phyloP scores from a whole-genome alignment of 139 green algal species.

The Pseudopediastrum boryanum region DNA sequence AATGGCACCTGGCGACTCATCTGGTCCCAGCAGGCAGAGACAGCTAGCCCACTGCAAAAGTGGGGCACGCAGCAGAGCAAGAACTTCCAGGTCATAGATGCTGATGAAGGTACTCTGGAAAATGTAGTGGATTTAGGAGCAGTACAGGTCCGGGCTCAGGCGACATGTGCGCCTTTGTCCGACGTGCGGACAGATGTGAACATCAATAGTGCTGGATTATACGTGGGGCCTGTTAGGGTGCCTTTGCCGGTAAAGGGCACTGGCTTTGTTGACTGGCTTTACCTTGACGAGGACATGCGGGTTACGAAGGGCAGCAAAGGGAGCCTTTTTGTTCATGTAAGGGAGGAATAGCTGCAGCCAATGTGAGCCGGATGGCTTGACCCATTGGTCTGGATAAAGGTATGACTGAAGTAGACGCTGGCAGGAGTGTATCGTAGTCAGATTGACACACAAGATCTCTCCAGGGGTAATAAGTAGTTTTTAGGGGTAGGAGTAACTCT shows the following conservation, averaged over 20 bases:
- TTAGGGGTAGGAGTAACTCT: too few relatives aligned
- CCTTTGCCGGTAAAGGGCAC: slow-evolving; percentile 31
- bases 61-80: slow-evolving; percentile 45
- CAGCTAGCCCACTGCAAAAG: slow-evolving; percentile 73
- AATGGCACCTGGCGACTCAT: slow-evolving; percentile 72
- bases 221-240: slow-evolving; percentile 50
- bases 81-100: slow-evolving; percentile 70
- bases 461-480: too few relatives aligned
- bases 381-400: too few relatives aligned
- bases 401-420: too few relatives aligned
- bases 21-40: slow-evolving; percentile 70
- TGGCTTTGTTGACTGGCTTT: slow-evolving; percentile 84
- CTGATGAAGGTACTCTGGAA: slow-evolving; percentile 49
- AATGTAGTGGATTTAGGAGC: slow-evolving; percentile 73
- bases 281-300: slow-evolving; percentile 73
- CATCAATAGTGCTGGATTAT: slow-evolving; percentile 49
- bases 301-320: slow-evolving; percentile 76
- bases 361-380: too few relatives aligned
- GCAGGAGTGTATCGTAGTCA: too few relatives aligned
- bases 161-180: slow-evolving; percentile 40
- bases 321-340: slow-evolving; percentile 60
- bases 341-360: slow-evolving; percentile 33
- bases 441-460: too few relatives aligned
- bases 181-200: slow-evolving; percentile 55
- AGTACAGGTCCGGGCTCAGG: slow-evolving; percentile 59